Conservation (phyloP, 257 asterid genomes). For the Fraxinus cuspidata region DNA sequence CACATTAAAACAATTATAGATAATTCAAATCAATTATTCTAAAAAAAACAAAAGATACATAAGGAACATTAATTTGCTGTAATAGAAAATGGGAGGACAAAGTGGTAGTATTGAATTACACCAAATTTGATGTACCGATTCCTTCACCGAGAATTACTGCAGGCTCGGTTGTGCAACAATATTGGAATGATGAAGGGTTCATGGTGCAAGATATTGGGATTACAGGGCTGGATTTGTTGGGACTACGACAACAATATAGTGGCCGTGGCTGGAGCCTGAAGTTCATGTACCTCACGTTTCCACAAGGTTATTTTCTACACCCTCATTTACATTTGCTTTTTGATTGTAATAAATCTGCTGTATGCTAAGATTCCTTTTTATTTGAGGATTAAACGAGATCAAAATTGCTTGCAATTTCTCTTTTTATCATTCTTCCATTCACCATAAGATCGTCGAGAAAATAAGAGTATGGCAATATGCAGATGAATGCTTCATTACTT, state of each 20-base stretch:
- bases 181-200: neutral
- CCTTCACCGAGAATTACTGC: neutral
- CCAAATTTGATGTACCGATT: no score
- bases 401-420: neutral
- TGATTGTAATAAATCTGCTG: neutral
- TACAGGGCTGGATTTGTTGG: constrained; percentile 8
- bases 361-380: neutral
- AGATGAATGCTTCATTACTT: no score
- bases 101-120: no score
- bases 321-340: no score
- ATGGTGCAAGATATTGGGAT: constrained; percentile 13
- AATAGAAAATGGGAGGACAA: no score
- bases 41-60: no score
- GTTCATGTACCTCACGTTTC: neutral
- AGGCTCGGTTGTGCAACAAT: neutral
- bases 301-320: neutral
- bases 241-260: constrained; percentile 13
- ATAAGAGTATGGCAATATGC: no score
- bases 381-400: neutral
- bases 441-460: neutral
- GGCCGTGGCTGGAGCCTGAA: constrained; percentile 18
- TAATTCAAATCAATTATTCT: no score
- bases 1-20: no score
- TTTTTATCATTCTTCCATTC: neutral
- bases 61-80: no score